Evolutionary conservation across 1,284 basidiomycete genomes (phyloP), one percentile per base, ranked within the genome.

Genomic region (Leccinum angustisporum): DNA sequence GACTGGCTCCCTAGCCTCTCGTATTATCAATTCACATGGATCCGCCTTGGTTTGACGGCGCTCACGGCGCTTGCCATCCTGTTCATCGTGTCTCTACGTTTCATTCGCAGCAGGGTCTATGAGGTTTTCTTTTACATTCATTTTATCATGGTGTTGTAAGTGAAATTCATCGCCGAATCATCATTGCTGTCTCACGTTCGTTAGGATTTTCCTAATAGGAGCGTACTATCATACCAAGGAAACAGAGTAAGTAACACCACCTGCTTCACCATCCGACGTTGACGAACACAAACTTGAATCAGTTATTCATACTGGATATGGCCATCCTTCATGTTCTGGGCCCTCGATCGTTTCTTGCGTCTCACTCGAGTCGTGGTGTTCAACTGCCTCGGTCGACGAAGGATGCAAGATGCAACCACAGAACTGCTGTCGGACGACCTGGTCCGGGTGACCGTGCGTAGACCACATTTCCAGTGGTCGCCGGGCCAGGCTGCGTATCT

Each of bases 301-400:
- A 66, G 67, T 16, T 66, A 70, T 25, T 63, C 70, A 3, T 64
- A 74, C 61, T 82, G 81, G 64, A 67, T 84, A 31, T 85, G 83
- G 83, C 85, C 86, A 4, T 78, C 80, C 1, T 80, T 88, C 73
- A 74, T 87, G 65, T 70, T 90, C 36, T 91, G 88, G 88, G 86
- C 77, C 0, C 70, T 88, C 54, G 89, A 91, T 70, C 82, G 88
- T 30, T 60, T 82, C 43, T 66, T 87, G 59, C 83, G 87, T 13
- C 25, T 80, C 16, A 61, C 78, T 10, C 83, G 86, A 16, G 70
- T 88, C 6, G 64, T 84, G 54, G 63, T 80, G 38, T 79, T 80
- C 75, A 90, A 89, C 74, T 64, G 71, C 56, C 54, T 68, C 58
- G 6, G 63, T 58, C 61, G 60, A 2, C 63, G 65, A 0, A 54